These are phyloP conservation scores for Chenopodium quinoa DNA, from an alignment of 148 eudicot species.

Conservation along the genomic window DNA sequence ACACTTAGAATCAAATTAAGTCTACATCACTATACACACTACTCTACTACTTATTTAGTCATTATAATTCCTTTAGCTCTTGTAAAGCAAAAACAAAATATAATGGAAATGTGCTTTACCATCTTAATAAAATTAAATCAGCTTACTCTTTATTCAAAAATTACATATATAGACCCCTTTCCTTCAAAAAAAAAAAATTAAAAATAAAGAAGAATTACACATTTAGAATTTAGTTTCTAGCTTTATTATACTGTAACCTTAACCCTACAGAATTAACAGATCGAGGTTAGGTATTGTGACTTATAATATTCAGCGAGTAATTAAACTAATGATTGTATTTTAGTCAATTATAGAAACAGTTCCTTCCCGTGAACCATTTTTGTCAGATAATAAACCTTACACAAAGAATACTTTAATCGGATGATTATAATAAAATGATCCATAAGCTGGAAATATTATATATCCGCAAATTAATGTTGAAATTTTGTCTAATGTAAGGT, in stretches of 20 bases:
- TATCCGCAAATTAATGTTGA: not conserved
- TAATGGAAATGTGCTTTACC: too few relatives aligned
- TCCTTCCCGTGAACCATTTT: constrained; percentile 18
- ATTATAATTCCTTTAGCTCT: too few relatives aligned
- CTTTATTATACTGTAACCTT: not conserved
- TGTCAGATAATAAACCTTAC: not conserved
- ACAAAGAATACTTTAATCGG: not conserved
- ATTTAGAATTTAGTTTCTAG: too few relatives aligned
- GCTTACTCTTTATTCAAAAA: too few relatives aligned
- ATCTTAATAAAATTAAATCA: too few relatives aligned
- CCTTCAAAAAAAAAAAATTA: too few relatives aligned
- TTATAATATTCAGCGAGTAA: not conserved
- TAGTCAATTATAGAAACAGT: not conserved
- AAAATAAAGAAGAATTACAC: too few relatives aligned
- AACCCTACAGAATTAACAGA: not conserved
- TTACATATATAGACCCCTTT: too few relatives aligned
- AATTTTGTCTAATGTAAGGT: not conserved
- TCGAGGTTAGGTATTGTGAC: not conserved
- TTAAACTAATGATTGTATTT: not conserved
- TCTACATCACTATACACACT: too few relatives aligned
- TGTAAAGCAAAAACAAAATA: too few relatives aligned
- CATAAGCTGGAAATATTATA: not conserved
- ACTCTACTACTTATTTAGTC: too few relatives aligned
- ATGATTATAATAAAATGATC: not conserved
- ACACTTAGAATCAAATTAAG: too few relatives aligned